phyloP scores from a whole-genome alignment of 371 early-diverging fungal species.

The Mucor lusitanicus region DNA sequence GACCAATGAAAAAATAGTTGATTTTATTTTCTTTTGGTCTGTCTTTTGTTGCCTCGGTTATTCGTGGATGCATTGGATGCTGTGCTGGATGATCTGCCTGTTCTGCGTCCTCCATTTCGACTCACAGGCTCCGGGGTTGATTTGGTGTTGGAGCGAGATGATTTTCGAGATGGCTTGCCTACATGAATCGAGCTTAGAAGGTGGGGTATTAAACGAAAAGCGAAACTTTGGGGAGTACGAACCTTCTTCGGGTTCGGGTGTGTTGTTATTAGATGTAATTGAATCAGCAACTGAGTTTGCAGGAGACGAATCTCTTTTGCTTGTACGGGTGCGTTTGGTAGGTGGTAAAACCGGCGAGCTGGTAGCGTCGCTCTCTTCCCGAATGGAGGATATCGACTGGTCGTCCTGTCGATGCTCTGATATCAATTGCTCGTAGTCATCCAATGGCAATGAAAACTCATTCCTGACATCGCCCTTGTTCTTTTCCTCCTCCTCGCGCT shows the following conservation, averaged over 20 bases:
- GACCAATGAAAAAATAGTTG: slow-evolving; percentile 5
- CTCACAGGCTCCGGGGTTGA: slow-evolving; percentile 33
- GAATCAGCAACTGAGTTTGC: slow-evolving; percentile 54
- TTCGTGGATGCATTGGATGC: slow-evolving; percentile 1
- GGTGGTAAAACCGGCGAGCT: slow-evolving; percentile 37
- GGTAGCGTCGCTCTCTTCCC: slow-evolving; percentile 32
- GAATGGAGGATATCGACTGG: slow-evolving; percentile 27
- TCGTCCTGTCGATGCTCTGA: slow-evolving; percentile 57
- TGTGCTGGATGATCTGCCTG: slow-evolving; percentile 24
- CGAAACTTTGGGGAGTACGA: background rate
- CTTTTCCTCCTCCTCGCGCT: slow-evolving; percentile 30
- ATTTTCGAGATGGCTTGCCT: slow-evolving; percentile 31
- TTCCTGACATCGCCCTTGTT: slow-evolving; percentile 36
- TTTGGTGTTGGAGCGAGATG: slow-evolving; percentile 23
- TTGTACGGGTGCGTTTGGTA: slow-evolving; percentile 42
- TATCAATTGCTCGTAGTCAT: slow-evolving; percentile 61
- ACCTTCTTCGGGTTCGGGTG: slow-evolving; percentile 65
- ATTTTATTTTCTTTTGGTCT: slow-evolving; percentile 25
- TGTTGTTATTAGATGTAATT: slow-evolving; percentile 61
- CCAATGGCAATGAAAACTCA: slow-evolving; percentile 58
- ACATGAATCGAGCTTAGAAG: background rate
- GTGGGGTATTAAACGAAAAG: background rate
- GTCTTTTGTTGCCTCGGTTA: slow-evolving; percentile 22
- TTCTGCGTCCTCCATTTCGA: slow-evolving; percentile 1
- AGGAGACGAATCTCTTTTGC: slow-evolving; percentile 57